Percentiles rank a stretch among this genome's conserved stretches.
phyloP scores from a whole-genome alignment of 148 eudicot genomes.

The Cornus suecica region DNA sequence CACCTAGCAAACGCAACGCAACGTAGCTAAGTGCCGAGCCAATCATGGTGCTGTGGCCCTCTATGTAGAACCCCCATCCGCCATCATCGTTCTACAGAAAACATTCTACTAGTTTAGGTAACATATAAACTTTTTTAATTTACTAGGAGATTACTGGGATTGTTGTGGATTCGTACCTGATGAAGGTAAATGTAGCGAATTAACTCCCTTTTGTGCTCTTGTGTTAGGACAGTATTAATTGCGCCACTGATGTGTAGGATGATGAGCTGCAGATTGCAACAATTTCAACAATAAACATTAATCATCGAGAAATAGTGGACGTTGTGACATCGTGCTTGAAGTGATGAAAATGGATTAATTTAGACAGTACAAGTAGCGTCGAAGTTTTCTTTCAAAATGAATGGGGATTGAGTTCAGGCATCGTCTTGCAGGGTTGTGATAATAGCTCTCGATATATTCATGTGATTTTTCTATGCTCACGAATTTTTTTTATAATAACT shows the following conservation, averaged over 20 bases:
- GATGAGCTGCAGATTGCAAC: constrained; percentile 12
- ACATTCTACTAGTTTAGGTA: not conserved
- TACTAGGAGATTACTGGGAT: not conserved
- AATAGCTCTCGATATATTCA: too few relatives aligned
- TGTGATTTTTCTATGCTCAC: too few relatives aligned
- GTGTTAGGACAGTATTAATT: not conserved
- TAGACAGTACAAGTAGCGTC: too few relatives aligned
- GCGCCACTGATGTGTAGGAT: constrained; percentile 8
- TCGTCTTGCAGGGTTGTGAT: too few relatives aligned
- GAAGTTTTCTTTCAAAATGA: too few relatives aligned
- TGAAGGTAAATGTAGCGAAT: constrained; percentile 18
- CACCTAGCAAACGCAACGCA: constrained; percentile 11
- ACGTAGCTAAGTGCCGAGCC: constrained; percentile 9
- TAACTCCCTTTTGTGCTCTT: constrained; percentile 15
- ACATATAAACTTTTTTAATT: not conserved
- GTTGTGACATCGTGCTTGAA: too few relatives aligned
- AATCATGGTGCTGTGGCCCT: constrained; percentile 21
- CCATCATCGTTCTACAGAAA: constrained; percentile 16
- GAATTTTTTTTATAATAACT: too few relatives aligned
- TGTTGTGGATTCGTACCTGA: constrained; percentile 1
- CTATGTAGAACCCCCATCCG: constrained; percentile 18
- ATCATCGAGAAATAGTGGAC: too few relatives aligned
- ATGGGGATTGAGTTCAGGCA: too few relatives aligned
- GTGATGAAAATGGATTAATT: too few relatives aligned
- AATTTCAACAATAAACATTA: too few relatives aligned